phyloP scores from a whole-genome alignment of 805 yeast genomes.

The Metschnikowia picachoensis region DNA sequence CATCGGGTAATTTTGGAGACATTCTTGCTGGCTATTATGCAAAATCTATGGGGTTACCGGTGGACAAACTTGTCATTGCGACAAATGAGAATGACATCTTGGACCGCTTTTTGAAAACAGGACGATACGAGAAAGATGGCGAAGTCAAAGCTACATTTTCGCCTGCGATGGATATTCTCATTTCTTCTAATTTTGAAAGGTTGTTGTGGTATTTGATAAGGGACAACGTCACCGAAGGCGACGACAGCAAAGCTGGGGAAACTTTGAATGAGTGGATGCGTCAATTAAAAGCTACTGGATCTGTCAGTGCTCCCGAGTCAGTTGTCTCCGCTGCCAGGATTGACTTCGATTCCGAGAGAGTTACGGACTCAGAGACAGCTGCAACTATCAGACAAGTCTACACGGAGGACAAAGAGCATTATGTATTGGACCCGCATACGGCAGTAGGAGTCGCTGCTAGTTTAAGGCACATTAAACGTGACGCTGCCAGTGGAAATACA shows the following conservation, averaged over 20 bases:
- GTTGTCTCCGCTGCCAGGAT: constrained; percentile 63
- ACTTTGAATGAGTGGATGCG: constrained; percentile 73
- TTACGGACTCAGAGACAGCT: constrained; percentile 74
- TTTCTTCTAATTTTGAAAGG: constrained; percentile 95
- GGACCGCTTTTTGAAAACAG: constrained; percentile 86
- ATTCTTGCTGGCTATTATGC: constrained; percentile 96
- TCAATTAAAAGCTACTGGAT: constrained; percentile 70
- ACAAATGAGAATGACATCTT: constrained; percentile 95
- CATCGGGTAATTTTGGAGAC: constrained; percentile 98
- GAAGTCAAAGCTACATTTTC: constrained; percentile 85
- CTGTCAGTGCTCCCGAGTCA: constrained; percentile 62
- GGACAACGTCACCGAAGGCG: constrained; percentile 52
- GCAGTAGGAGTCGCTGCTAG: constrained; percentile 91
- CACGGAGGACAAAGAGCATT: constrained; percentile 53
- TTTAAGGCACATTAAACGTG: constrained; percentile 52
- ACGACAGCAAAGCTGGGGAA: constrained; percentile 67
- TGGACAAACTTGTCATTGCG: constrained; percentile 82
- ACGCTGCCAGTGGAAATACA: constrained; percentile 34
- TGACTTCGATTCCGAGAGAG: constrained; percentile 76
- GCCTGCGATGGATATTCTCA: constrained; percentile 98
- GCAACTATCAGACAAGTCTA: constrained; percentile 72
- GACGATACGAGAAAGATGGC: constrained; percentile 72
- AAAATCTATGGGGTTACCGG: constrained; percentile 90
- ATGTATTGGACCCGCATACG: constrained; percentile 93
- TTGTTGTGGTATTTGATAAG: constrained; percentile 90